phyloP scores from a whole-genome alignment of 495 filamentous ascomycete species.

The Penicillium herquei region DNA sequence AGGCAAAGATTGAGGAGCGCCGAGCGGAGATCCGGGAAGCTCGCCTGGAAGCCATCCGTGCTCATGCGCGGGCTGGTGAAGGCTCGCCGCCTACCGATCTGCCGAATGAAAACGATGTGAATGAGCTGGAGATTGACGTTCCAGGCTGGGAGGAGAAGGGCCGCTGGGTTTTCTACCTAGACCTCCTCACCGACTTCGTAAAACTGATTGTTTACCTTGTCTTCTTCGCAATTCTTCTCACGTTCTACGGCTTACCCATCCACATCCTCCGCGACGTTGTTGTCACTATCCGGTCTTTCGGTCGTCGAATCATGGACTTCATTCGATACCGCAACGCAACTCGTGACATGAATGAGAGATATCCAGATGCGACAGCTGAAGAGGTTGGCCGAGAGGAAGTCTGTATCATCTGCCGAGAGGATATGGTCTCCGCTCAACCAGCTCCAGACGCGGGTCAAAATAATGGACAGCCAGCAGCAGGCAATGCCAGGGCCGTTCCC shows the following conservation, averaged over 20 bases:
- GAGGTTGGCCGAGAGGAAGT: slow-evolving; percentile 84
- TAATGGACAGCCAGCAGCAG: slow-evolving; percentile 19
- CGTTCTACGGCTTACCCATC: slow-evolving; percentile 91
- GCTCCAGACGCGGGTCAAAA: slow-evolving; percentile 31
- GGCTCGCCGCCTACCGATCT: slow-evolving; percentile 34
- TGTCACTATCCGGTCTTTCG: slow-evolving; percentile 87
- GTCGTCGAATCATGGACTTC: slow-evolving; percentile 82
- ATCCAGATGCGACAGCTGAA: slow-evolving; percentile 86
- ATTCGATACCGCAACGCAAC: slow-evolving; percentile 85
- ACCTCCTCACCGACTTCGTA: slow-evolving; percentile 84
- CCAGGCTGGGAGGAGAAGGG: slow-evolving; percentile 97
- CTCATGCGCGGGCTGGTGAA: slow-evolving; percentile 36
- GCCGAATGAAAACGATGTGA: slow-evolving; percentile 73
- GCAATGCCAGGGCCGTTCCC: slow-evolving; percentile 42
- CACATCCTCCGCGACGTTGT: slow-evolving; percentile 96
- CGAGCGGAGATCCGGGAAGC: slow-evolving; percentile 64
- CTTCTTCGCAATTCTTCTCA: slow-evolving; percentile 90
- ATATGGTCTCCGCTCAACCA: slow-evolving; percentile 75
- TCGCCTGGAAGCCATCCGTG: slow-evolving; percentile 52
- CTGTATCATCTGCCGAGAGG: slow-evolving; percentile 96
- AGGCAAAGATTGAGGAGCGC: slow-evolving; percentile 60
- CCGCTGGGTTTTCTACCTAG: slow-evolving; percentile 86
- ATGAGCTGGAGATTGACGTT: slow-evolving; percentile 89
- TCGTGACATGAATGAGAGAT: slow-evolving; percentile 85
- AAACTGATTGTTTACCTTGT: slow-evolving; percentile 85